Base-by-base conservation (phyloP, 2,329 filamentous ascomycete genomes). In the Fusarium pseudograminearum region DNA sequence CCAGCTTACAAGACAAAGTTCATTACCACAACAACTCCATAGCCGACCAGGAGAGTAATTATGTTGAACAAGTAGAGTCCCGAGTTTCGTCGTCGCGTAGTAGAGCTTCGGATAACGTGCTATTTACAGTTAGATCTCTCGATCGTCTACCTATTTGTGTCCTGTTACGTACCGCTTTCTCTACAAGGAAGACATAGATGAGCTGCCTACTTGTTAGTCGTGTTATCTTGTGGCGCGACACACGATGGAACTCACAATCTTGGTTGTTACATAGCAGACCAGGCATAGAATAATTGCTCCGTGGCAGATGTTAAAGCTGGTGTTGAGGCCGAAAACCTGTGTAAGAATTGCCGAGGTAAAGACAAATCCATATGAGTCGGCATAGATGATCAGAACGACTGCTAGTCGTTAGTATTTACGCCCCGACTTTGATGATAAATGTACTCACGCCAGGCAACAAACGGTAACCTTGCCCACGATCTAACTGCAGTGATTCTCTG, bases 151-250 rank as follows among this genome's bases (percentile, higher is more conserved):
- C 24, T 15, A 15, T 15, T 11, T 26, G 7, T n/a, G 7, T 30
- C 26, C 10, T 20, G 15, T 38, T 11, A 78, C 83, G 74, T 77
- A 88, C 87, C 44, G 86, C 87, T 77, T 88, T 89, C 74, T 91
- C 89, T 2, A 89, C 87, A 4, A 91, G 79, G 73, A 90, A 91
- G 28, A 88, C 81, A 72, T 90, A 91, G n/a, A 90, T 87, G 24
- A 90, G 77, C 79, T 85, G 40, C 7, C 11, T 8, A 12, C 20
- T 26, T 22, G 28, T 51, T 24, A 64, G 41, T 15, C 11, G 34
- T 57, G 31, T 44, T 18, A 24, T 15, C 5, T 24, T 2, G 22
- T 16, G 18, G 4, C 18, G 31, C 36, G 54, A 41, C 26, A 26
- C 38, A 5, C 10, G 15, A 14, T 4, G 31, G 7, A n/a, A 22